Percentiles rank a stretch among this genome's conserved stretches.
Conservation (phyloP, 225 moss, liverwort and hornwort genomes). For the Sphagnum contortum region DNA sequence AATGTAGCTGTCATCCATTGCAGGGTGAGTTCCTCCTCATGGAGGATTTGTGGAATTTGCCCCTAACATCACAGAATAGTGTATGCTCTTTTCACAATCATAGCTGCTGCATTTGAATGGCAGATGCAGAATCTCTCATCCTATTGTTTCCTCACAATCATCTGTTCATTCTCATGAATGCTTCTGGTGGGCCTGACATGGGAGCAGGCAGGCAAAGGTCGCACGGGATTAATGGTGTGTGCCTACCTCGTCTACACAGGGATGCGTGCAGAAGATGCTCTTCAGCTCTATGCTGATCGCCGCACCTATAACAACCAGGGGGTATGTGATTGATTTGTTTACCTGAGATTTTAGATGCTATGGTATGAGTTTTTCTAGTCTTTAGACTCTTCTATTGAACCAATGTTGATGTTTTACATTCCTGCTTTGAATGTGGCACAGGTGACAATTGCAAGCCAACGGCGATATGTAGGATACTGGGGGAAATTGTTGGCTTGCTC, state of each 20-base stretch:
- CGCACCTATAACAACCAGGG: conserved; percentile 50
- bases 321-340: conserved; percentile 10
- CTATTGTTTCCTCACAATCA: too few species aligned
- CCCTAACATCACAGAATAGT: too few species aligned
- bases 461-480: conserved; percentile 56
- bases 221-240: conserved; percentile 59
- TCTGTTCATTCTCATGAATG: too few species aligned
- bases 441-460: conserved; percentile 55
- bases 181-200: background rate
- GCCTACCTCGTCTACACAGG: conserved; percentile 43
- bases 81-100: too few species aligned
- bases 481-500: conserved; percentile 29
- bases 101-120: too few species aligned
- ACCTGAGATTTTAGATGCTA: too few species aligned
- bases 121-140: too few species aligned
- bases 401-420: too few species aligned
- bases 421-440: background rate
- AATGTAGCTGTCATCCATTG: conserved; percentile 56
- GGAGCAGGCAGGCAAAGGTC: conserved; percentile 50
- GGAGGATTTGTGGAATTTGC: too few species aligned
- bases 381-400: too few species aligned
- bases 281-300: conserved; percentile 36
- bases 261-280: conserved; percentile 39
- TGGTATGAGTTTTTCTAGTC: too few species aligned
- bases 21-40: conserved; percentile 14